Evolutionary conservation across 2,329 filamentous ascomycete genomes (phyloP).

Genomic region (Cyphellophora attinorum): DNA sequence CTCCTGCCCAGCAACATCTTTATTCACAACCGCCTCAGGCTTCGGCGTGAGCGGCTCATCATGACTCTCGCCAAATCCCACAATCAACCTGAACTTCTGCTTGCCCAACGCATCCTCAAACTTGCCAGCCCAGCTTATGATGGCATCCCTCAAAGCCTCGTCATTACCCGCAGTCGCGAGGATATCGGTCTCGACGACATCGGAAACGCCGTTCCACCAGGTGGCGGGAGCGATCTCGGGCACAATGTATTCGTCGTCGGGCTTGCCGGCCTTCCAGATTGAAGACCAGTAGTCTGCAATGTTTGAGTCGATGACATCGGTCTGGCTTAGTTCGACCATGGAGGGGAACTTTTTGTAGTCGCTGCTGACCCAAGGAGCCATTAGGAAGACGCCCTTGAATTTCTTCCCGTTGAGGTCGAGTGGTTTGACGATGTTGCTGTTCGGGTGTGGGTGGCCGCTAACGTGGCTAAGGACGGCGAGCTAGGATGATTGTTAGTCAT

Average conservation of each 20-base stretch:
- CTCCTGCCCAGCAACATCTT: background rate
- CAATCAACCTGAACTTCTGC: conserved; percentile 4
- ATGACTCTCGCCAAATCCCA: conserved; percentile 8
- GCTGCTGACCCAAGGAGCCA: conserved; percentile 50
- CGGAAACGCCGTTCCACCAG: conserved; percentile 7
- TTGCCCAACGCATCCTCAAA: conserved; percentile 6
- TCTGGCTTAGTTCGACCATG: conserved; percentile 3
- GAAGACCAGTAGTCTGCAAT: conserved; percentile 8
- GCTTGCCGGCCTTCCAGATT: conserved; percentile 7
- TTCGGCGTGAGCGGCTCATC: conserved; percentile 5
- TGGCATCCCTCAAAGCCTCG: conserved; percentile 8
- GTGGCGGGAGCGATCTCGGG: conserved; percentile 5
- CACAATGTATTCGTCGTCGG: conserved; percentile 7
- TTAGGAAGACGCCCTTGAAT: conserved; percentile 41
- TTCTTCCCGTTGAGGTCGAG: conserved; percentile 4
- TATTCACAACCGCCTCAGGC: conserved; percentile 6
- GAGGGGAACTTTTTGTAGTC: conserved; percentile 20
- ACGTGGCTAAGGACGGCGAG: conserved; percentile 8
- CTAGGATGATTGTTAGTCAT: too few relatives aligned
- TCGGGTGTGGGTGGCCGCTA: conserved; percentile 44
- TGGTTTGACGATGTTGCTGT: conserved; percentile 30
- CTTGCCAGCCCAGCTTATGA: conserved; percentile 7
- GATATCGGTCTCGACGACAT: conserved; percentile 6
- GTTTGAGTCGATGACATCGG: conserved; percentile 5
- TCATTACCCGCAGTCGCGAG: conserved; percentile 8